phyloP scores from a whole-genome alignment of 2,329 filamentous ascomycete species.

The Zalaria sp. region DNA sequence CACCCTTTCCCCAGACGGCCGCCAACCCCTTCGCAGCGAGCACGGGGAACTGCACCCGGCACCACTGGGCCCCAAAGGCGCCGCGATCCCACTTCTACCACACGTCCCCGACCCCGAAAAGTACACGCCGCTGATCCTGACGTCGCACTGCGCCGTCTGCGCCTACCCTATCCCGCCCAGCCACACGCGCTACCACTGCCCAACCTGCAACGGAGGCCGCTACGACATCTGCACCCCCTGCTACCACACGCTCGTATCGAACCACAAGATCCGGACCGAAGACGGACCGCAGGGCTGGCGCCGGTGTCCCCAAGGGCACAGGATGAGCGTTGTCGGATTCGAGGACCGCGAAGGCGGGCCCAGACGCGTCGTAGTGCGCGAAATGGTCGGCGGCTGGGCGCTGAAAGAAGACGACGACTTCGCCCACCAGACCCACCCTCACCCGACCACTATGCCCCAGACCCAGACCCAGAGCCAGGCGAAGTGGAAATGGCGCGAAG shows the following conservation, averaged over 20 bases:
- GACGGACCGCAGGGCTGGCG: conserved; percentile 76
- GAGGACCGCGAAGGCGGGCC: conserved; percentile 53
- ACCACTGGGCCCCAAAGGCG: conserved; percentile 5
- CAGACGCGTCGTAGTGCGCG: conserved; percentile 51
- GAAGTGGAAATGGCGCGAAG: conserved; percentile 21
- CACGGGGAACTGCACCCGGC: conserved; percentile 2
- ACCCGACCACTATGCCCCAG: not conserved
- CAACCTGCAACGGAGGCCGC: conserved; percentile 61
- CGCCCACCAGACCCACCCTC: not conserved
- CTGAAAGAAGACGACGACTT: conserved; percentile 35
- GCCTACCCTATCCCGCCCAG: conserved; percentile 55
- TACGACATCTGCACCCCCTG: conserved; percentile 75
- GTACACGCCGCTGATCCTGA: conserved; percentile 45
- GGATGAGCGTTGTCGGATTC: conserved; percentile 73
- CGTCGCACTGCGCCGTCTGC: conserved; percentile 68
- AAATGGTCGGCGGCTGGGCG: conserved; percentile 63
- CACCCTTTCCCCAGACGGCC: not conserved
- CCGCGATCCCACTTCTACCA: conserved; percentile 20
- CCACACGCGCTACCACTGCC: conserved; percentile 66
- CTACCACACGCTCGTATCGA: conserved; percentile 53
- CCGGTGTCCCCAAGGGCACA: conserved; percentile 60
- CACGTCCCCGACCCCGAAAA: conserved; percentile 19
- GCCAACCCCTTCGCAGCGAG: not conserved
- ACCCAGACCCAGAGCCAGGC: not conserved
- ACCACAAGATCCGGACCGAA: conserved; percentile 52